Evolutionary conservation across 2,329 filamentous ascomycete genomes (phyloP), one percentile per base, ranked within the genome.

Genomic region (Fusarium sp.): DNA sequence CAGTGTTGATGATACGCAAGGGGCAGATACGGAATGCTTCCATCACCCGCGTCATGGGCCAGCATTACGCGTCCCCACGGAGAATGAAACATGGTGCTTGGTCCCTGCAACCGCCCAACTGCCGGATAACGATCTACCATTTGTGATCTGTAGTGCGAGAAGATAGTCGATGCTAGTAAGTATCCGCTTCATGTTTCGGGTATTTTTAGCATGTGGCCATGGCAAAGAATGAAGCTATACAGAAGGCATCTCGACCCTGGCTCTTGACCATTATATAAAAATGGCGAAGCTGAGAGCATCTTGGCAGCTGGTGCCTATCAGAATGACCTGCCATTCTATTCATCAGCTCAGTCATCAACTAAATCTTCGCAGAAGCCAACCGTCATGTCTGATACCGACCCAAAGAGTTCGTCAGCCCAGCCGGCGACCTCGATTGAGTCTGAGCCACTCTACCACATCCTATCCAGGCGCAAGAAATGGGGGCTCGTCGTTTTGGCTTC

Each of bases 401-500:
- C 9, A 29, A 27, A 16, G 27, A 33, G 27, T 54, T 5, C 11
- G 18, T 54, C 29, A 33, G 33, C 50, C 18, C 29, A 31, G 50
- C 25, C 25, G 3, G 18, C 9, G 4, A 14, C n/a, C 18, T n/a
- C 29, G 6, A 13, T 31, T 4, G 29, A 33, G 27, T 20, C 27
- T 31, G 38, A 50, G 16, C n/a, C 38, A n/a, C 31, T 54, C 16
- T 69, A 50, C 18, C 65, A 65, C 33, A n/a, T 66, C 25, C 47
- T 66, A 16, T 62, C 69, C 18, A 66, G 36, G 36, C 29, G 36
- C 20, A 58, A 71, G n/a, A 71, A 71, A 42, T 71, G 69, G 69
- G 62, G 65, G 16, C 20, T 80, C 5, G 82, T 81, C 16, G 68
- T 74, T 27, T 66, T 80, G 29, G 74, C 75, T 18, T 69, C 66